Evolutionary conservation across 164 flowering plant genomes (phyloP), one percentile per base, ranked within the genome.

Genomic region (Dillenia suffruticosa): DNA sequence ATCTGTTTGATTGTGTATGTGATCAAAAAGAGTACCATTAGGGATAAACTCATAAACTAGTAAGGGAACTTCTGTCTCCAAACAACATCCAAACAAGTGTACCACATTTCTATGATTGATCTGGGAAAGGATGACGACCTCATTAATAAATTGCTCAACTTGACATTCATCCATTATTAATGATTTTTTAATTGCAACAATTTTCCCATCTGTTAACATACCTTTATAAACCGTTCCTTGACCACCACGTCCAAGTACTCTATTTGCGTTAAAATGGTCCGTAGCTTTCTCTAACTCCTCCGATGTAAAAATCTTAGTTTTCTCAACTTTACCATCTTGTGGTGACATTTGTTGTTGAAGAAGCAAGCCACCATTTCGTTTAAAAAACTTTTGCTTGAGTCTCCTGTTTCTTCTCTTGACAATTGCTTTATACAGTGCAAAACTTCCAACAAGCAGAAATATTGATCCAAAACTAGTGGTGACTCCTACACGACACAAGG

Each of bases 81-180:
- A 50, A 22, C 57, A 62, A 45, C 40, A 53, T 3, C 65, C 65
- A n/a, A 62, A 52, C 16, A 62, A 40, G 9, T 17, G 45, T 44
- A 63, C 46, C 40, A 63, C 58, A 13, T 63, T 54, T 14, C 55
- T 63, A n/a, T 63, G 66, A 15, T 54, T 63, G 19, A 63, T 44
- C 11, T 46, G 67, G 8, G 59, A 56, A 3, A 45, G 43, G 8
- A 63, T 43, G 0, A 15, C 54, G 11, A 32, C 44, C 10, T 63
- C 59, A 13, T 54, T 63, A 12, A 57, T 24, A 17, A 10, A n/a
- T 48, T 19, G 17, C 3, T 11, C 10, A 43, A 47, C 17, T 12
- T 13, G 47, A 10, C 9, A 0, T 9, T 19, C 40, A 1, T 19
- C 24, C 22, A 16, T 51, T n/a, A n/a, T n/a, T n/a, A n/a, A n/a